Evolutionary conservation across 768 basidiomycete species (phyloP), one percentile per base, ranked within the genome.

Genomic region (Ephemerocybe angulata): DNA sequence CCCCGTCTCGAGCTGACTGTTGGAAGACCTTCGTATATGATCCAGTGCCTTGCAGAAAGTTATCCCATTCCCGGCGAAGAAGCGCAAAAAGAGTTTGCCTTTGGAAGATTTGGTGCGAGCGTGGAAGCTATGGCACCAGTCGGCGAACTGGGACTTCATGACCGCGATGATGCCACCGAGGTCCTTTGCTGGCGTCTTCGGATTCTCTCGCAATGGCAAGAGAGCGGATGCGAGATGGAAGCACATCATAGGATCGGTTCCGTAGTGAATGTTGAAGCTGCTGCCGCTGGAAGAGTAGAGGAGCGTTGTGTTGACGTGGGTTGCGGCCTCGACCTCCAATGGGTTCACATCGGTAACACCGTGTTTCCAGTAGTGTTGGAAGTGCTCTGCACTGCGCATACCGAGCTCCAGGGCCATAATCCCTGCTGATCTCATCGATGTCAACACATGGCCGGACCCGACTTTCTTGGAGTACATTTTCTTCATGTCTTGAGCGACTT

Each of bases 301-400:
- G 47, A 80, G 80, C 0, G 76, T 76, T 3, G 80, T 80, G 56
- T 82, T 82, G 31, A 74, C 49, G 25, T 70, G 54, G 5, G 60
- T 72, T 1, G 70, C 66, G 5, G 57, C 49, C 3, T 59, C 44
- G 28, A 54, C 46, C 3, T 65, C 51, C 5, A 53, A 55, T 1
- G 56, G 44, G 22, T 60, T 54, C 11, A 60, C 48, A 28, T 67
- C 64, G 0, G 76, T 76, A 2, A 73, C 67, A 1, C 80, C 80
- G 0, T 72, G 71, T 40, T 67, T 65, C 76, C 78, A 79, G 59
- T 69, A 78, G n/a, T 63, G 60, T 11, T 55, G 49, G 56, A 64
- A 70, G 21, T 63, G 65, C 2, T 68, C 58, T 2, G 30, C 25
- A 24, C 61, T 51, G 13, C 65, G n/a, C 21, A n/a, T 50, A 13